phyloP scores from a whole-genome alignment of 2,329 filamentous ascomycete species.

The Xylariomycetidae sp. region DNA sequence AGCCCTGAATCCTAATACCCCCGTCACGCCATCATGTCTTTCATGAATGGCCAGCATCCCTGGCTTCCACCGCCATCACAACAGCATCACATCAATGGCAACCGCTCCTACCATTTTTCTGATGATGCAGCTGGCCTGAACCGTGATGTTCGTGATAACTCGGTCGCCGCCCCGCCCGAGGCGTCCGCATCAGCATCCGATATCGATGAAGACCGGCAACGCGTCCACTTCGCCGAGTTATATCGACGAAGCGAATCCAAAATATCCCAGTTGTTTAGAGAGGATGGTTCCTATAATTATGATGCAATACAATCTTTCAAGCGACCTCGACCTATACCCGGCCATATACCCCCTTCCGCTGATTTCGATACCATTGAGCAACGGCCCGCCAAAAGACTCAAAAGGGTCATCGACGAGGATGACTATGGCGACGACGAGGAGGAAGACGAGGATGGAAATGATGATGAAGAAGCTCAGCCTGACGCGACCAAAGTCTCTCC shows the following conservation, averaged over 20 bases:
- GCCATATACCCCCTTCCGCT: conserved; percentile 48
- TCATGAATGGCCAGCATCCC: conserved; percentile 60
- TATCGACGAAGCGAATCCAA: conserved; percentile 74
- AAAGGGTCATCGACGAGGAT: conserved; percentile 75
- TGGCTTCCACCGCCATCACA: conserved; percentile 63
- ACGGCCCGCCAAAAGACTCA: conserved; percentile 67
- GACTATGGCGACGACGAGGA: conserved; percentile 85
- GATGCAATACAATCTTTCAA: conserved; percentile 49
- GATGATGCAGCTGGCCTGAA: conserved; percentile 55
- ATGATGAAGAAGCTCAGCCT: conserved; percentile 51
- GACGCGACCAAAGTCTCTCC: conserved; percentile 47
- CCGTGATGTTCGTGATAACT: conserved; percentile 46
- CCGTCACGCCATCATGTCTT: conserved; percentile 55
- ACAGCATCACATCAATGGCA: conserved; percentile 42
- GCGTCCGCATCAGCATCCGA: too few species aligned
- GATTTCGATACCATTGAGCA: conserved; percentile 56
- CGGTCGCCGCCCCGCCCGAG: conserved; percentile 54
- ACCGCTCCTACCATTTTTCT: conserved; percentile 49
- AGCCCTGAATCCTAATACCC: conserved; percentile 43
- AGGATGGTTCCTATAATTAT: conserved; percentile 49
- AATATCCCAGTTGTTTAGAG: conserved; percentile 69
- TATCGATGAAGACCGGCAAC: conserved; percentile 65
- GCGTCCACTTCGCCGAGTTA: conserved; percentile 70
- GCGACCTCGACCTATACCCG: conserved; percentile 36
- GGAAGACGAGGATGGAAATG: conserved; percentile 65